phyloP scores from a whole-genome alignment of 75 land plant genomes.

The Selaginella tamariscina region DNA sequence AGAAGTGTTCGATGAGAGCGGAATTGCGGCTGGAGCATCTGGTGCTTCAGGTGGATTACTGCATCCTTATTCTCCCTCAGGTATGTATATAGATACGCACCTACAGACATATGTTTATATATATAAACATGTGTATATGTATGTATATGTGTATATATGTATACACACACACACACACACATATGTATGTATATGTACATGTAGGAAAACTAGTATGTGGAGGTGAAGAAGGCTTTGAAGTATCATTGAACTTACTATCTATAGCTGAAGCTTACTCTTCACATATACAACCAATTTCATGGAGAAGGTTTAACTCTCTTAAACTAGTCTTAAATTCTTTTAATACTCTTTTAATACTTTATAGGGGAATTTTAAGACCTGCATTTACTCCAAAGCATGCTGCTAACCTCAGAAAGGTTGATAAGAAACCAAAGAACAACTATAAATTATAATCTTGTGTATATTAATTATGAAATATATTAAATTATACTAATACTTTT shows the following conservation, averaged over 20 bases:
- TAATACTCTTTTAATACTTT: not conserved
- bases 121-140: too few relatives aligned
- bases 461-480: too few relatives aligned
- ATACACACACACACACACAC: too few relatives aligned
- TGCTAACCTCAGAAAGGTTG: conserved; percentile 25
- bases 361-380: conserved; percentile 73
- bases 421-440: too few relatives aligned
- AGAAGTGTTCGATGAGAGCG: conserved; percentile 75
- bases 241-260: conserved; percentile 47
- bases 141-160: too few relatives aligned
- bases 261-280: conserved; percentile 68
- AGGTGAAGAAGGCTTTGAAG: conserved; percentile 78
- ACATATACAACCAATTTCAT: conserved; percentile 35
- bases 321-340: not conserved
- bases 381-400: conserved; percentile 44
- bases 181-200: not conserved
- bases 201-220: conserved; percentile 80
- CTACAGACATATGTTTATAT: too few relatives aligned
- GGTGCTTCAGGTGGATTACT: conserved; percentile 87
- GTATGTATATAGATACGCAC: too few relatives aligned
- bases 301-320: conserved; percentile 26
- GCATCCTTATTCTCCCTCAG: conserved; percentile 91
- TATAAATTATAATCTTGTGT: too few relatives aligned
- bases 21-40: conserved; percentile 90
- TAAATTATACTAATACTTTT: not conserved